phyloP scores from a whole-genome alignment of 2,329 filamentous ascomycete species.

The Nothopassalora personata region DNA sequence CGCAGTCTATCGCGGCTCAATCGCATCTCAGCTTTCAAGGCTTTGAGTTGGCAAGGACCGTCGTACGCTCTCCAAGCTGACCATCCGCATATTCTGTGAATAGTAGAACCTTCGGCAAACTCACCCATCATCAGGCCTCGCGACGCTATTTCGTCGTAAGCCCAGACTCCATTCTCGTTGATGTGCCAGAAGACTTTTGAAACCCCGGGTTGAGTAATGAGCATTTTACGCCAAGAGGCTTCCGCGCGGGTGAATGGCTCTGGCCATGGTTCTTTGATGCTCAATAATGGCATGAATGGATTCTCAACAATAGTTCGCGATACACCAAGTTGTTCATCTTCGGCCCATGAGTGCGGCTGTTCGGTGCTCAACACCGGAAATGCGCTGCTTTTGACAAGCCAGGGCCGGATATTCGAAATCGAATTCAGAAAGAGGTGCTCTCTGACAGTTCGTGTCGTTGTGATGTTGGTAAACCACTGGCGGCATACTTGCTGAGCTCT shows the following conservation, averaged over 20 bases:
- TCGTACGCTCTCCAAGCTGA: not conserved
- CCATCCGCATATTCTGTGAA: not conserved
- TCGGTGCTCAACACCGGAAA: too few species aligned
- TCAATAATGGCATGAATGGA: not conserved
- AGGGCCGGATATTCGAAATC: not conserved
- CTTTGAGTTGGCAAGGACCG: not conserved
- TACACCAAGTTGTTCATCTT: too few species aligned
- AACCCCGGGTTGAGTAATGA: not conserved
- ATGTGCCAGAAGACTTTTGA: not conserved
- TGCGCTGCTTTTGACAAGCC: not conserved
- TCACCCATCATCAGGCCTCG: not conserved
- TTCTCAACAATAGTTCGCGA: too few species aligned
- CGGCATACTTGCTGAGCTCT: slow-evolving; percentile 8
- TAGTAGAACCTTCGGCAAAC: not conserved
- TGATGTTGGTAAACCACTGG: slow-evolving; percentile 7
- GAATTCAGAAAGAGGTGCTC: not conserved
- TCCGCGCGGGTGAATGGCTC: not conserved
- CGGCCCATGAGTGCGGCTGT: too few species aligned
- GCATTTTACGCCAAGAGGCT: not conserved
- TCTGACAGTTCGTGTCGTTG: not conserved
- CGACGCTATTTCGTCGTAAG: not conserved
- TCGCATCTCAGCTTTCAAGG: not conserved
- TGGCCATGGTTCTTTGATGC: not conserved
- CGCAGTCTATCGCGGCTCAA: not conserved
- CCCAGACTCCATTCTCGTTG: not conserved